Conservation (phyloP, 257 asterid genomes). For the Buddleja alternifolia region DNA sequence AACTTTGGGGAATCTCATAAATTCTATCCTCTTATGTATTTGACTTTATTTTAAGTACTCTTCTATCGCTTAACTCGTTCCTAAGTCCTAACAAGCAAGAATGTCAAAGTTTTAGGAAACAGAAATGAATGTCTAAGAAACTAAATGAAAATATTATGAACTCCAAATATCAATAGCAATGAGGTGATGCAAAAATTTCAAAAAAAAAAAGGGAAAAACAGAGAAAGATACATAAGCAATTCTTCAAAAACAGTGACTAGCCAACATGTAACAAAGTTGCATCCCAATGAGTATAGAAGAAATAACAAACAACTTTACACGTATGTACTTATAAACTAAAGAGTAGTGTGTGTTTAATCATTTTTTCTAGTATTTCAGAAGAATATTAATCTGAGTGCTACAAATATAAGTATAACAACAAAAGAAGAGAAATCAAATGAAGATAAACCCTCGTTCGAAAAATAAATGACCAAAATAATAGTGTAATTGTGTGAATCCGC, state of each 20-base stretch:
- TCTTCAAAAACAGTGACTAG: not conserved
- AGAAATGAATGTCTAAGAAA: not conserved
- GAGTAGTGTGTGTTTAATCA: not conserved
- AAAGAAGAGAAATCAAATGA: too few relatives aligned
- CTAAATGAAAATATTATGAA: slow-evolving; percentile 8
- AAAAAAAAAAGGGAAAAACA: not conserved
- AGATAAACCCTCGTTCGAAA: too few relatives aligned
- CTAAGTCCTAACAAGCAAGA: too few relatives aligned
- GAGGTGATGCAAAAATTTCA: not conserved
- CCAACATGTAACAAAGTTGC: too few relatives aligned
- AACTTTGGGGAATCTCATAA: too few relatives aligned
- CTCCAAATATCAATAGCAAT: not conserved
- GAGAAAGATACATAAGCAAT: slow-evolving; percentile 6
- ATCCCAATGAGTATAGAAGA: not conserved
- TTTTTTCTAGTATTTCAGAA: not conserved
- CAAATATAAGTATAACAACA: too few relatives aligned
- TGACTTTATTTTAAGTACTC: too few relatives aligned
- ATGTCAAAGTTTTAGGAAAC: not conserved
- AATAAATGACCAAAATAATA: too few relatives aligned
- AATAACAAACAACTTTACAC: not conserved
- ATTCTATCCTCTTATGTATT: too few relatives aligned
- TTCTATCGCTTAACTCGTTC: too few relatives aligned
- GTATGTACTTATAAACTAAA: not conserved
- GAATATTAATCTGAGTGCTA: too few relatives aligned
- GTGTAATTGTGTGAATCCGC: too few relatives aligned